Evolutionary conservation across 352 stramenopile genomes (phyloP).

Genomic region (Globisporangium parvum): DNA sequence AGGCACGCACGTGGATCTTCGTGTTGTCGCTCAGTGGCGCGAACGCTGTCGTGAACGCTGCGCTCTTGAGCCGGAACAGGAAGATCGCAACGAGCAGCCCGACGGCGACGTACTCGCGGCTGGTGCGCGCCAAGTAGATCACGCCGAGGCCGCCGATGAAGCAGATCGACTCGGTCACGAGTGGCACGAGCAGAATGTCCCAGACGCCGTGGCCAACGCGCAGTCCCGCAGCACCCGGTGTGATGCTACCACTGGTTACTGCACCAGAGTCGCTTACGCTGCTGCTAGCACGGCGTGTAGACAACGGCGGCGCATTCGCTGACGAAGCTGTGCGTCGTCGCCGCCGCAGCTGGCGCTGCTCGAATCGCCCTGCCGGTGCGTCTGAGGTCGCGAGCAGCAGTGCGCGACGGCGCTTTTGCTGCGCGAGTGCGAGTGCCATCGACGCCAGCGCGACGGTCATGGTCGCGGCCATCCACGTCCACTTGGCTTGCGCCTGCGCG

Average conservation of each 20-base stretch:
- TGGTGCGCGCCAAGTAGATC: slow-evolving; percentile 20
- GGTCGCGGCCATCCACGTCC: slow-evolving; percentile 24
- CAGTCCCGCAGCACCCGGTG: slow-evolving; percentile 12
- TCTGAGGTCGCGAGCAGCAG: slow-evolving; percentile 1
- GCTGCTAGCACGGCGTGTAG: not conserved
- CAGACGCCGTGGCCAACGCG: slow-evolving; percentile 24
- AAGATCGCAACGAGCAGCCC: slow-evolving; percentile 24
- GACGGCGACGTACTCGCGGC: slow-evolving; percentile 16
- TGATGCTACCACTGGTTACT: not conserved
- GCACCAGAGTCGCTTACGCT: not conserved
- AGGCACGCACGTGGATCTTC: slow-evolving; percentile 22
- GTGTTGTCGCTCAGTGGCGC: slow-evolving; percentile 24
- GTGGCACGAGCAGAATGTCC: slow-evolving; percentile 24
- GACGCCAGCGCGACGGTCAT: slow-evolving; percentile 24
- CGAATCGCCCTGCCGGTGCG: not conserved
- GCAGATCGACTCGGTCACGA: slow-evolving; percentile 24
- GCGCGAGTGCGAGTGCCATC: slow-evolving; percentile 24
- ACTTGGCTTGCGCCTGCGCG: slow-evolving; percentile 10
- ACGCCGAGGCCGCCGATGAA: slow-evolving; percentile 19
- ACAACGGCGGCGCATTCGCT: not conserved
- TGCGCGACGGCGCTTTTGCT: slow-evolving; percentile 16
- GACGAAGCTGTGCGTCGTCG: slow-evolving; percentile 3
- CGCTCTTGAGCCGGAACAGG: slow-evolving; percentile 32
- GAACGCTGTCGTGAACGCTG: slow-evolving; percentile 19
- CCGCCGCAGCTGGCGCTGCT: slow-evolving; percentile 2